phyloP scores from a whole-genome alignment of 768 basidiomycete species.

The Solioccasus polychromus region DNA sequence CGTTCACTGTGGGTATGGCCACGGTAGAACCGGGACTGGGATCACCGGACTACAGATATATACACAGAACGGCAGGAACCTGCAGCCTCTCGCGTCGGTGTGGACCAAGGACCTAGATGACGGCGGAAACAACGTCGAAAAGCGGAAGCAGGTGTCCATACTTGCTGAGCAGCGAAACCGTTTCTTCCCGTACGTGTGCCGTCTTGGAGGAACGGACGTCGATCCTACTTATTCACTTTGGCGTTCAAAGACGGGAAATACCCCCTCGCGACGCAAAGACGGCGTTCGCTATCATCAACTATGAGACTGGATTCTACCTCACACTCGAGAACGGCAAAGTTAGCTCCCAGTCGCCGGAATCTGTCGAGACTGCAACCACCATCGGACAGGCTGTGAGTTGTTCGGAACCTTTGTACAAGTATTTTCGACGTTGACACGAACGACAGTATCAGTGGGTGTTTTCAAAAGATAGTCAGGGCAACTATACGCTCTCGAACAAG shows the following conservation, averaged over 20 bases:
- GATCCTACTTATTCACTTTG: too few species aligned
- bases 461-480: conserved; percentile 1
- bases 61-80: not conserved
- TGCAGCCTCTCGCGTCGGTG: conserved; percentile 4
- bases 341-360: not conserved
- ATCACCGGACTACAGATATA: conserved; percentile 8
- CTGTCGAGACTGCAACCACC: not conserved
- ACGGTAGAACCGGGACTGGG: conserved; percentile 10
- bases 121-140: conserved; percentile 8
- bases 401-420: too few species aligned
- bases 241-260: too few species aligned
- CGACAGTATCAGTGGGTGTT: conserved; percentile 9
- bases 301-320: conserved; percentile 7
- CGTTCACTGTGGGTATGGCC: conserved; percentile 15
- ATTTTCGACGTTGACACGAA: too few species aligned
- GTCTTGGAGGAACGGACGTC: too few species aligned
- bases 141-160: conserved; percentile 5
- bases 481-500: conserved; percentile 10
- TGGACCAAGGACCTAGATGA: too few species aligned
- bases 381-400: not conserved
- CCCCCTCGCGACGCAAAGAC: too few species aligned
- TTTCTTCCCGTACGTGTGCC: conserved; percentile 6
- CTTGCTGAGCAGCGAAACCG: conserved; percentile 6
- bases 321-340: not conserved
- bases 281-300: conserved; percentile 5